Conservation (phyloP, 768 basidiomycete genomes). For the Rhodosporidiobolus sp. region DNA sequence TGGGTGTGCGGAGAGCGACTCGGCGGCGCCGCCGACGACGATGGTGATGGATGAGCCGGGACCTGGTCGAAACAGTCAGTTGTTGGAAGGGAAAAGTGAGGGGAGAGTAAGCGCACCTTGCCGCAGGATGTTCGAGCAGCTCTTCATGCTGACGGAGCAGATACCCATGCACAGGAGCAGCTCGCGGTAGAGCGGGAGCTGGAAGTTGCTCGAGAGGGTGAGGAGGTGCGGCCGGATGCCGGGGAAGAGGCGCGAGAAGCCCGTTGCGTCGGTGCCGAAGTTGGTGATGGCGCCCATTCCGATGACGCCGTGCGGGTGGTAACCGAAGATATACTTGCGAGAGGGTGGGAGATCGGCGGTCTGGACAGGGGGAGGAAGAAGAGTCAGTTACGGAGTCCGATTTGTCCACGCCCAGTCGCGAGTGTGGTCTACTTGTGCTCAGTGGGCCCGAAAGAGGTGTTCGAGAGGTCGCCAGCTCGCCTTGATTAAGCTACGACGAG, state of each 20-base stretch:
- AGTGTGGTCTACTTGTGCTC: too few relatives aligned
- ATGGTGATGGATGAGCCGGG: conserved; percentile 72
- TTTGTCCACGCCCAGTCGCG: too few relatives aligned
- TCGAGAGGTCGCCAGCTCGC: conserved; percentile 45
- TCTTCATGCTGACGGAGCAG: conserved; percentile 83
- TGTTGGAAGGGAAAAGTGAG: too few relatives aligned
- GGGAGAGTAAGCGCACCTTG: conserved; percentile 54
- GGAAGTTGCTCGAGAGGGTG: conserved; percentile 80
- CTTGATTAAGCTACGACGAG: conserved; percentile 50
- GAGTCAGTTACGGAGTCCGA: not conserved
- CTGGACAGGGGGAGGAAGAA: conserved; percentile 57
- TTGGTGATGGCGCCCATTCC: conserved; percentile 89
- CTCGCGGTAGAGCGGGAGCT: conserved; percentile 89
- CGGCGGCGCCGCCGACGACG: conserved; percentile 93
- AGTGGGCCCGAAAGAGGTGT: too few relatives aligned
- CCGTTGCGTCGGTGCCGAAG: conserved; percentile 94
- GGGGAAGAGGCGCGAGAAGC: conserved; percentile 83
- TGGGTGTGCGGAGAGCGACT: conserved; percentile 87
- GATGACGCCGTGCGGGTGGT: conserved; percentile 98
- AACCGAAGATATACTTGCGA: conserved; percentile 92
- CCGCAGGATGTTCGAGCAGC: conserved; percentile 80
- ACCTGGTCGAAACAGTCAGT: conserved; percentile 45
- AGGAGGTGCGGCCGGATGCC: conserved; percentile 90
- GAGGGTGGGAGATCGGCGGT: conserved; percentile 87
- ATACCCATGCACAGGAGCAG: conserved; percentile 69